Conservation (phyloP, 306 rosid genomes). For the Prunus mira region DNA sequence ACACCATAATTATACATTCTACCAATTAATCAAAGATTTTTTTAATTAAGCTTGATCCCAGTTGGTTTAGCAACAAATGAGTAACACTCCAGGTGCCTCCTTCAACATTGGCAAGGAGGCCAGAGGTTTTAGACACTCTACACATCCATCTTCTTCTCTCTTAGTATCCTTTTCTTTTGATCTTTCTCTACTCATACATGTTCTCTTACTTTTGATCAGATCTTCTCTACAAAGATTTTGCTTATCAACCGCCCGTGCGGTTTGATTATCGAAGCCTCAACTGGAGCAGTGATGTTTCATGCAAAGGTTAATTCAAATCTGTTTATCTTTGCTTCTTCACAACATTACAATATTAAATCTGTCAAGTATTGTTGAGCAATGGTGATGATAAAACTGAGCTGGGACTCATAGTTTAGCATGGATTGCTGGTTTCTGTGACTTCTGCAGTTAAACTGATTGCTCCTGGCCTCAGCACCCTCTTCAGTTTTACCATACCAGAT, state of each 20-base stretch:
- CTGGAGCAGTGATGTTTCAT: constrained; percentile 53
- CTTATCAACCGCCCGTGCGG: constrained; percentile 37
- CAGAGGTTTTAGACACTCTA: constrained; percentile 41
- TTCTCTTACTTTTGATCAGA: constrained; percentile 31
- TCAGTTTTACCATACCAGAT: constrained; percentile 43
- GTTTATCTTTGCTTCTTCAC: constrained; percentile 1
- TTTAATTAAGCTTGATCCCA: constrained; percentile 21
- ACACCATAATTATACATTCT: background rate
- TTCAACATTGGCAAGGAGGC: constrained; percentile 62
- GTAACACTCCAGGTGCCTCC: constrained; percentile 43
- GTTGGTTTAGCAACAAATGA: constrained; percentile 31
- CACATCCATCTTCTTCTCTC: constrained; percentile 1
- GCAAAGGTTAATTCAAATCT: constrained; percentile 37
- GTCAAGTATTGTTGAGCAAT: background rate
- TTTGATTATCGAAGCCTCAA: constrained; percentile 43
- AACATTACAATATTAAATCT: background rate
- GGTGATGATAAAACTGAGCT: background rate
- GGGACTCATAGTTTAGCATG: constrained; percentile 8
- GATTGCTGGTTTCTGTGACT: constrained; percentile 21
- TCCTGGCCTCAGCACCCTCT: constrained; percentile 55
- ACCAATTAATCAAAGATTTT: constrained; percentile 24
- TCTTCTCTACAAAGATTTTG: constrained; percentile 61
- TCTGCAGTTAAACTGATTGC: constrained; percentile 47
- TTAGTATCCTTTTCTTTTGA: background rate
- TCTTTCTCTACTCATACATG: constrained; percentile 2